Conservation (phyloP, 768 basidiomycete species). For the Cubamyces lactineus region DNA sequence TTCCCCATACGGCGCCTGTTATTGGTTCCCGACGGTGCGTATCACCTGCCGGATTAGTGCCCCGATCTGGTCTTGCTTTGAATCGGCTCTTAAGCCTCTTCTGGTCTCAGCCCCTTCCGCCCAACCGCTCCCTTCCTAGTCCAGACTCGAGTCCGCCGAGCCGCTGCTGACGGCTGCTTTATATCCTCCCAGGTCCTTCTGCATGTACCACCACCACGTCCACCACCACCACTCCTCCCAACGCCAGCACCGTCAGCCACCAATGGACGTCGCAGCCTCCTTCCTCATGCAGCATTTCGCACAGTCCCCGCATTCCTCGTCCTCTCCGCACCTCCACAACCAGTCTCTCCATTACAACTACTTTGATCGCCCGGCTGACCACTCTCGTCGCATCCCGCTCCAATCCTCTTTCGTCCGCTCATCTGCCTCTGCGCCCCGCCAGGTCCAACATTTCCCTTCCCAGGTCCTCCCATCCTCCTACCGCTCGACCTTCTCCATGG, state of each 20-base stretch:
- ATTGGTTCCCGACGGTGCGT: constrained; percentile 23
- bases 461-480: constrained; percentile 17
- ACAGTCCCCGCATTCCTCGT: constrained; percentile 9
- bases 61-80: constrained; percentile 17
- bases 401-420: constrained; percentile 26
- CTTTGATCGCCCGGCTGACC: constrained; percentile 20
- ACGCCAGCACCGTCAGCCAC: constrained; percentile 14
- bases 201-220: constrained; percentile 11
- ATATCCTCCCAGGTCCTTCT: constrained; percentile 9
- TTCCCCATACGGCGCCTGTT: constrained; percentile 12
- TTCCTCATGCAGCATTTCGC: constrained; percentile 22
- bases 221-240: constrained; percentile 5
- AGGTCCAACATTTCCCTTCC: constrained; percentile 13
- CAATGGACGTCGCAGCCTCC: constrained; percentile 24
- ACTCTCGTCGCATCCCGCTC: constrained; percentile 14
- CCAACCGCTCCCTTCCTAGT: constrained; percentile 18
- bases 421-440: constrained; percentile 25
- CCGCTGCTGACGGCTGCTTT: constrained; percentile 16
- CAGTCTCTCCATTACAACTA: constrained; percentile 22
- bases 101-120: constrained; percentile 15
- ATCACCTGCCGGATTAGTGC: constrained; percentile 22
- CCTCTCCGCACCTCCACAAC: constrained; percentile 18
- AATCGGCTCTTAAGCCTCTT: constrained; percentile 19
- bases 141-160: constrained; percentile 21
- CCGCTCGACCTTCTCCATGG: constrained; percentile 20